Evolutionary conservation across 2,329 filamentous ascomycete genomes (phyloP), one percentile per base, ranked within the genome.

Genomic region (Alternaria postmessia): DNA sequence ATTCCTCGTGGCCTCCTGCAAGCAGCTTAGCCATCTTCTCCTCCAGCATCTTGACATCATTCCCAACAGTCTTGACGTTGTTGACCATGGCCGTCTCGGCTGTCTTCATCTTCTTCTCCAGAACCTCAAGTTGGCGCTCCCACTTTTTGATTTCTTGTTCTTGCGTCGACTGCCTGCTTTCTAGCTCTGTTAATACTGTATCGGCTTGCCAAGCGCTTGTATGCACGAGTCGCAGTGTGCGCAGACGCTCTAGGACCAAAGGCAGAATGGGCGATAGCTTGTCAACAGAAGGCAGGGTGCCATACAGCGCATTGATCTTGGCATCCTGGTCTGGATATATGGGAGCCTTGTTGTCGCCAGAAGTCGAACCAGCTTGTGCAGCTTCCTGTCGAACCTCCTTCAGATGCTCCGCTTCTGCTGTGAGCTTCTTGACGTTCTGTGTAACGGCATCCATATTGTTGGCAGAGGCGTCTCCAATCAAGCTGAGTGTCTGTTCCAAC

Each of bases 221-320:
- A 74, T 99, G 95, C 51, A 98, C 90, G 14, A 89, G 88, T 59
- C 92, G 87, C 57, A 99, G 83, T 8, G 93, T 96, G 59, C 94
- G 87, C 51, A 99, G 82, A 26, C 95, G 87, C 71, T 97, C 93
- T 11, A 99, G 84, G 9, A 98, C 84, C 5, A 92, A 87, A 1
- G 95, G 94, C 4, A 99, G 85, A 18, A 97, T 84, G 1, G 95
- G 95, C 6, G 92, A 86, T 7, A 99, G 84, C 57, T 86, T 91
- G 78, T 97, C 93, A 59, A 99, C 95, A 0, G 92, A 95, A 1
- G 93, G 90, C 16, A 99, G 82, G 3, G 93, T 92, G 1, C 91
- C 91, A 78, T 97, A 97, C 5, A 99, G 86, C 1, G 94, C 92
- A 66, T 96, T 95, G 76, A 99, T 91, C 77, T 97, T 97, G 54